Evolutionary conservation across 257 asterid species (phyloP).

Genomic region (Gentiana dahurica): DNA sequence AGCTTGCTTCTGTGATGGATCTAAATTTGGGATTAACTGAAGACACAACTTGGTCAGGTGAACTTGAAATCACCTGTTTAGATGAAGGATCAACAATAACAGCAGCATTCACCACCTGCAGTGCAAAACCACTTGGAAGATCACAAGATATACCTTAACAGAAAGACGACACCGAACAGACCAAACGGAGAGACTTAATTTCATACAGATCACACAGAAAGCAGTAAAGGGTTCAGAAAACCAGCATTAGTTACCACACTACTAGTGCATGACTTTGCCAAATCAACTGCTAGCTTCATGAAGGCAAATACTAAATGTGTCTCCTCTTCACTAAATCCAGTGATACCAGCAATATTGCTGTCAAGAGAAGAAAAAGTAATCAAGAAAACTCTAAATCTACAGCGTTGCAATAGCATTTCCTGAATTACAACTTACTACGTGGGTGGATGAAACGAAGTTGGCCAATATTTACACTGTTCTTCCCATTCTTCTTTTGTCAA

Average conservation of each 20-base stretch:
- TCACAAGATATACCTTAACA: background rate
- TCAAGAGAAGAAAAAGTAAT: conserved; percentile 16
- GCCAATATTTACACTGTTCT: conserved; percentile 95
- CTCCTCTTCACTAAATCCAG: conserved; percentile 76
- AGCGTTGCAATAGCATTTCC: background rate
- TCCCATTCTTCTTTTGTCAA: conserved; percentile 90
- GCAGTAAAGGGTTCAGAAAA: conserved; percentile 1
- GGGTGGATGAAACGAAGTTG: conserved; percentile 96
- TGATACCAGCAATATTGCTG: conserved; percentile 83
- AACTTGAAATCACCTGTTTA: conserved; percentile 56
- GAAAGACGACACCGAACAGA: background rate
- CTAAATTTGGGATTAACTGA: conserved; percentile 13
- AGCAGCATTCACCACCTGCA: conserved; percentile 77
- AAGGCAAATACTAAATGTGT: conserved; percentile 43
- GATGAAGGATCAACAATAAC: conserved; percentile 85
- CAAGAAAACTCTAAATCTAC: conserved; percentile 1
- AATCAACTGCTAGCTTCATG: conserved; percentile 52
- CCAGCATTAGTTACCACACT: conserved; percentile 32
- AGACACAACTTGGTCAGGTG: conserved; percentile 46
- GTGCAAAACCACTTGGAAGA: conserved; percentile 11
- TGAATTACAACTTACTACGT: conserved; percentile 43
- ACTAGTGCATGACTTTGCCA: conserved; percentile 46
- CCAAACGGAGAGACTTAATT: background rate
- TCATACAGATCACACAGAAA: background rate
- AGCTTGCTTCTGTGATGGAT: conserved; percentile 16